Conservation (phyloP, 139 green algal genomes). For the Chlorella sp. region DNA sequence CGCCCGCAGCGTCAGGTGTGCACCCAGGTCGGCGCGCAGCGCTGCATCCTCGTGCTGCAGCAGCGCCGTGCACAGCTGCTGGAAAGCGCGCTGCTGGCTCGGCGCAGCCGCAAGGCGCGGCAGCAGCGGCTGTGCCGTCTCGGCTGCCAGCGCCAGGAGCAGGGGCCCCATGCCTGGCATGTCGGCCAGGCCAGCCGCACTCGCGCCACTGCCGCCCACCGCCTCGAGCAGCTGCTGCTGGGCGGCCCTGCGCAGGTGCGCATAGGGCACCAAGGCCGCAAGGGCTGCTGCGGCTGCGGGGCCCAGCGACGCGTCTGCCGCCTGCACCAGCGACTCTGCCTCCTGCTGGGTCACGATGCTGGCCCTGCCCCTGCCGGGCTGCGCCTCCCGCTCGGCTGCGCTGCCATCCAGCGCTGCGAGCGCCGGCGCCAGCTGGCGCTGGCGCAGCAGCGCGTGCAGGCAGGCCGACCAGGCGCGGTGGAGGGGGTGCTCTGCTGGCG, state of each 20-base stretch:
- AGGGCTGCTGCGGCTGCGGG: constrained; percentile 9
- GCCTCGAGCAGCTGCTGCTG: constrained; percentile 11
- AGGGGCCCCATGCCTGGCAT: constrained; percentile 1
- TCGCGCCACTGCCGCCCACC: neutral
- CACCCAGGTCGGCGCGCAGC: neutral
- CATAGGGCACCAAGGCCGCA: constrained; percentile 13
- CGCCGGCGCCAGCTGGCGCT: neutral
- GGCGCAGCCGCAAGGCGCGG: neutral
- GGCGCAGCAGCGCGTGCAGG: constrained; percentile 9
- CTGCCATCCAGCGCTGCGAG: constrained; percentile 17
- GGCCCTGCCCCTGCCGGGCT: neutral
- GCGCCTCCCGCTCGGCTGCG: neutral
- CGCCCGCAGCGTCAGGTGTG: neutral
- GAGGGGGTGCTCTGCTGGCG: neutral
- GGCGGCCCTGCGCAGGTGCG: neutral
- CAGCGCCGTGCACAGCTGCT: neutral
- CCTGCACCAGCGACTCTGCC: constrained; percentile 2
- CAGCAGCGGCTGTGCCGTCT: neutral
- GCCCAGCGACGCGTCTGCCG: constrained; percentile 17
- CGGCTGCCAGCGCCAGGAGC: neutral
- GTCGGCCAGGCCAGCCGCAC: neutral
- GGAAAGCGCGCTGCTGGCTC: neutral
- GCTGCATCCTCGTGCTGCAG: constrained; percentile 16
- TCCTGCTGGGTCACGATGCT: constrained; percentile 9
- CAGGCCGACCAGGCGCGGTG: constrained; percentile 18